phyloP scores from a whole-genome alignment of 805 yeast species.

The Candida multigemmis region DNA sequence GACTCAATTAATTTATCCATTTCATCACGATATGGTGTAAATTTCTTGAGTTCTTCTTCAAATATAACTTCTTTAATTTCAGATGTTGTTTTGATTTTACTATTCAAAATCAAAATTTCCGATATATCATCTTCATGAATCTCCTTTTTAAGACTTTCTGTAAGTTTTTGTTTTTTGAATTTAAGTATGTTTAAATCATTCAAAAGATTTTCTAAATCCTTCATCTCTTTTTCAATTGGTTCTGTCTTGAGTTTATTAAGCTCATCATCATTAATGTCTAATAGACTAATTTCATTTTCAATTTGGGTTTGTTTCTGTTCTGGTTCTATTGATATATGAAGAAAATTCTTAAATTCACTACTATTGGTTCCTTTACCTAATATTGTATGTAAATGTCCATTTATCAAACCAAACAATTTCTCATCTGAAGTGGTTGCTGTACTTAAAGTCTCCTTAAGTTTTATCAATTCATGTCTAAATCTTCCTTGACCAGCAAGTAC shows the following conservation, averaged over 20 bases:
- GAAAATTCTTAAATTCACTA: conserved; percentile 25
- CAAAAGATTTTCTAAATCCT: conserved; percentile 44
- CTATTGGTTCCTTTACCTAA: conserved; percentile 34
- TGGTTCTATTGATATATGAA: conserved; percentile 6
- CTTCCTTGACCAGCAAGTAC: conserved; percentile 1
- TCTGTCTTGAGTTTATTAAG: conserved; percentile 8
- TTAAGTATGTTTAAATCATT: conserved; percentile 55
- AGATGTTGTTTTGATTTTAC: conserved; percentile 43
- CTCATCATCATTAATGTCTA: conserved; percentile 58
- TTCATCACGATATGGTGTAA: conserved; percentile 57
- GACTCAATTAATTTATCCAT: conserved; percentile 59
- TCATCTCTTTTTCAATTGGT: conserved; percentile 28
- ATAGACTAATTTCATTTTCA: conserved; percentile 35
- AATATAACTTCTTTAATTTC: conserved; percentile 51
- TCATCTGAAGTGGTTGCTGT: conserved; percentile 57
- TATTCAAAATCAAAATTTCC: conserved; percentile 57
- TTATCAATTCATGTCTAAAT: conserved; percentile 46
- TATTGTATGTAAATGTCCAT: conserved; percentile 15
- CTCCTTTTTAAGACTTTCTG: conserved; percentile 57
- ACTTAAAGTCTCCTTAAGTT: conserved; percentile 47
- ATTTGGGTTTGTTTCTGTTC: neutral
- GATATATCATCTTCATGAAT: conserved; percentile 83
- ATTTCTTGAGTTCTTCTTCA: conserved; percentile 67
- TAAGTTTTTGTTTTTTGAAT: conserved; percentile 51
- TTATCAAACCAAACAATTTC: conserved; percentile 40